Base-by-base conservation (phyloP, 768 basidiomycete genomes). In the Auriscalpium vulgare region DNA sequence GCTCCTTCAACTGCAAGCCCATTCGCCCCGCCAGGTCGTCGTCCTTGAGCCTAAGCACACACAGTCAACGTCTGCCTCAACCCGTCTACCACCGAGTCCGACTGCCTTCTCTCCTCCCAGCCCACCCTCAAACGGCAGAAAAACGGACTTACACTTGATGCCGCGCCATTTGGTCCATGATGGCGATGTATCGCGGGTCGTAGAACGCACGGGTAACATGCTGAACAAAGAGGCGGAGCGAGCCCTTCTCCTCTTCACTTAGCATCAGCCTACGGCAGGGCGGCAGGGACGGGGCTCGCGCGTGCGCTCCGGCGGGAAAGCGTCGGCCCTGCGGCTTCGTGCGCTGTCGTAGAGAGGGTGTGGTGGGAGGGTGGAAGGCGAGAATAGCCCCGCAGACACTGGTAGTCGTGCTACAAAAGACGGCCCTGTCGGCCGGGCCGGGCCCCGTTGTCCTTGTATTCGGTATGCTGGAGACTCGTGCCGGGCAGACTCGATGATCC, bases 201-300 rank as follows among this genome's bases (percentile, higher is more conserved):
- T 97, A 99, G 73, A 99, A 98, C 37, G 88, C 85, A 65, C 95
- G 83, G 47, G 87, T 84, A 67, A 95, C 92, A 74, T 91, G 87
- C 69, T 97, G 93, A 62, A 97, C 91, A 63, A 99, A 85, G 57
- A 85, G 81, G 69, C 84, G 85, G 54, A 94, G 83, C 2, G 81
- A 83, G 69, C 90, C 88, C 73, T 85, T 82, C 66, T 90, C 88
- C 67, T 89, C 88, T 67, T 87, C 86, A 50, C 80, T 84, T 54
- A 70, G 63, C 61, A 62, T 62, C 52, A 62, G 59, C n/a, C n/a
- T n/a, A 56, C 51, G 13, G 19, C 13, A 4, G 40, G 40, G 8
- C 40, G 13, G 40, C 14, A 17, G 14, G 40, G 17, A 17, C 40
- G 40, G 40, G 13, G 40, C 40, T 43, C 40, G 14, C 14, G 17